A percentile compares a stretch with the other conserved stretches of the same genome.
Evolutionary conservation across 1,284 basidiomycete species (phyloP).

Genomic region (Peniophora sp.): DNA sequence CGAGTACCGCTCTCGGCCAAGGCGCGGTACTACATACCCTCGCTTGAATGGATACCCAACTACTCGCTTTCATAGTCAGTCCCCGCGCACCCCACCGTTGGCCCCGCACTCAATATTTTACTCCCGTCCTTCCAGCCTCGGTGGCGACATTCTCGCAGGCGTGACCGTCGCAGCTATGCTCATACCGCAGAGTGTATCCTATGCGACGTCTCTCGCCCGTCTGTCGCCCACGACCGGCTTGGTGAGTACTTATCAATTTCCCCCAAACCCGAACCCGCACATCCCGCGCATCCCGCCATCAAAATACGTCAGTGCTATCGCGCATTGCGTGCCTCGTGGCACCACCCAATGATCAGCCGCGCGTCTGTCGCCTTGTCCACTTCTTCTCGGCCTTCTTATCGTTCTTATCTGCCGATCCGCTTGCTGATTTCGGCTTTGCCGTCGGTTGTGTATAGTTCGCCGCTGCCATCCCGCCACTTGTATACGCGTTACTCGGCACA

Average conservation of each 20-base stretch:
- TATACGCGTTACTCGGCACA: constrained; percentile 83
- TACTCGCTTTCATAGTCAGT: constrained; percentile 70
- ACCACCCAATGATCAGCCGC: not conserved
- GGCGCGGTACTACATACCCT: constrained; percentile 63
- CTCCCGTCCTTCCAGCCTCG: constrained; percentile 40
- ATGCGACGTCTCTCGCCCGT: constrained; percentile 80
- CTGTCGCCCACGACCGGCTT: constrained; percentile 79
- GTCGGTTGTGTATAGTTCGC: constrained; percentile 43
- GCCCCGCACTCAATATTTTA: not conserved
- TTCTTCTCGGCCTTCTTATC: not conserved
- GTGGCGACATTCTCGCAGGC: constrained; percentile 79
- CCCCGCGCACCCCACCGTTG: not conserved
- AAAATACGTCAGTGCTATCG: not conserved
- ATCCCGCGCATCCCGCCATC: not conserved
- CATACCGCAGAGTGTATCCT: constrained; percentile 89
- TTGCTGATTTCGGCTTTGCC: not conserved
- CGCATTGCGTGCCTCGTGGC: not conserved
- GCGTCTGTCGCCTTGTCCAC: not conserved
- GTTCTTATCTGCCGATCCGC: not conserved
- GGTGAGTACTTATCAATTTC: constrained; percentile 35
- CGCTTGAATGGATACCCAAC: constrained; percentile 74
- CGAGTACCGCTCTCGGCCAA: constrained; percentile 16
- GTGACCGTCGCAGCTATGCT: constrained; percentile 85
- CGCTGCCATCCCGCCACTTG: constrained; percentile 71
- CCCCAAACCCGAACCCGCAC: not conserved